phyloP scores from a whole-genome alignment of 208 protist genomes.

The Endotrypanum monterogeii region DNA sequence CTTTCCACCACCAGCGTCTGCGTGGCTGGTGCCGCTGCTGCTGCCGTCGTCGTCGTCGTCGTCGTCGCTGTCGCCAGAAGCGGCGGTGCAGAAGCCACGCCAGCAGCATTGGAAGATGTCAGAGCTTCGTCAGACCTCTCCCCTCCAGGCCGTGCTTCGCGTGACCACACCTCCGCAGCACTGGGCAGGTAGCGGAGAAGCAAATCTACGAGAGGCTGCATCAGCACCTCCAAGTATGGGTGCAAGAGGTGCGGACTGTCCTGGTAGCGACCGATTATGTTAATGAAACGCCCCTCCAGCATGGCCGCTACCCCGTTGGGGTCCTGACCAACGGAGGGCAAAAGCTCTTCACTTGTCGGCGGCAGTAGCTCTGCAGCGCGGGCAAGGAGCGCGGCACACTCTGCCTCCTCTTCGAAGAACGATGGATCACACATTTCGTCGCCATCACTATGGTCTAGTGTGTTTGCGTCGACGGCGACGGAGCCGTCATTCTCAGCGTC shows the following conservation, averaged over 20 bases:
- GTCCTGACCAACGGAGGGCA: conserved; percentile 64
- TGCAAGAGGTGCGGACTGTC: conserved; percentile 94
- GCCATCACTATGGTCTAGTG: conserved; percentile 1
- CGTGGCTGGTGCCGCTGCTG: neutral
- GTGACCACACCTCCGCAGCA: conserved; percentile 50
- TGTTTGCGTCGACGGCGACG: neutral
- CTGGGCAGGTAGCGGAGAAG: conserved; percentile 53
- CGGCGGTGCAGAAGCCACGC: neutral
- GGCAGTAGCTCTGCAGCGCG: conserved; percentile 41
- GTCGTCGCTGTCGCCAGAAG: neutral
- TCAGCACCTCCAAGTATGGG: conserved; percentile 84
- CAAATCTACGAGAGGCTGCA: conserved; percentile 74
- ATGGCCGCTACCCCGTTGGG: conserved; percentile 62
- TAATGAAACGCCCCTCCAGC: conserved; percentile 57
- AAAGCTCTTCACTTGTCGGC: conserved; percentile 28
- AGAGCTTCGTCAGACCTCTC: neutral
- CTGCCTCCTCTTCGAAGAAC: conserved; percentile 81
- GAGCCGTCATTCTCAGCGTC: conserved; percentile 1
- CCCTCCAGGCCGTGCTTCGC: conserved; percentile 3
- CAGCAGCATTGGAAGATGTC: neutral
- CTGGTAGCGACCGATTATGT: conserved; percentile 92
- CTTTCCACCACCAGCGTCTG: conserved; percentile 23
- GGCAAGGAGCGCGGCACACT: conserved; percentile 49
- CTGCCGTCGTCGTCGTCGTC: conserved; percentile 13
- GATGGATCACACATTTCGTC: conserved; percentile 59